Percentiles rank a stretch among this genome's conserved stretches.
These are phyloP conservation scores for Leishmania gerbilli DNA, from an alignment of 208 protist species.

Conservation along the genomic window DNA sequence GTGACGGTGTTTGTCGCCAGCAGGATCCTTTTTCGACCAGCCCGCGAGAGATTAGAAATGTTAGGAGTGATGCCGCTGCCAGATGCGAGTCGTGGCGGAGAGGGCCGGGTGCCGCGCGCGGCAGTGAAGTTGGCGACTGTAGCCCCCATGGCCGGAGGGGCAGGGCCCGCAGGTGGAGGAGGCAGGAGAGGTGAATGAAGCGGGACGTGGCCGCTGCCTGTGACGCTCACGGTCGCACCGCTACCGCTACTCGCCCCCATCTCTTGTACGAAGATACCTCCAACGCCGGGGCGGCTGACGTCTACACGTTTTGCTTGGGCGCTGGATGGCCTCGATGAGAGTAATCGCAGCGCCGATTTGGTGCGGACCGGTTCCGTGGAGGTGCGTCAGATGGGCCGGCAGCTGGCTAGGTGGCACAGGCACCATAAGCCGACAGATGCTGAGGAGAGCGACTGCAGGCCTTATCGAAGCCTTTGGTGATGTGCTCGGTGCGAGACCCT, in stretches of 20 bases:
- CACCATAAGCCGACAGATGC: conserved; percentile 1
- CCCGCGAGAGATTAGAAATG: conserved; percentile 7
- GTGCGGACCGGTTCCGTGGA: conserved; percentile 10
- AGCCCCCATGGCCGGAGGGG: neutral
- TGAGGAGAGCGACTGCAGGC: neutral
- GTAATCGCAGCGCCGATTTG: conserved; percentile 6
- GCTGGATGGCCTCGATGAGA: conserved; percentile 18
- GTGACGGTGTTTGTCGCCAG: conserved; percentile 5
- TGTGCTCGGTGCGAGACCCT: neutral
- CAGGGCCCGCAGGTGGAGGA: neutral
- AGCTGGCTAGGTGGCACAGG: conserved; percentile 12
- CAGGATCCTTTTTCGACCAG: conserved; percentile 12
- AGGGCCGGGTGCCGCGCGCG: neutral
- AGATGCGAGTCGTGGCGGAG: neutral
- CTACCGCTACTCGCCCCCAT: neutral
- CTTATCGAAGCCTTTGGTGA: neutral
- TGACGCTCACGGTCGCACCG: neutral
- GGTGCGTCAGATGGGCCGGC: neutral
- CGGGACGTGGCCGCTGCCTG: neutral
- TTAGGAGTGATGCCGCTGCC: neutral
- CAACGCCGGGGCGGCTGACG: conserved; percentile 3
- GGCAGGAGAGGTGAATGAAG: neutral
- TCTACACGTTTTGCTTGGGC: conserved; percentile 9
- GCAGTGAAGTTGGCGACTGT: neutral
- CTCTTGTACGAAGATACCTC: neutral